Base-by-base conservation (phyloP, 495 filamentous ascomycete species). In the Melanomma pulvis-pyrius region DNA sequence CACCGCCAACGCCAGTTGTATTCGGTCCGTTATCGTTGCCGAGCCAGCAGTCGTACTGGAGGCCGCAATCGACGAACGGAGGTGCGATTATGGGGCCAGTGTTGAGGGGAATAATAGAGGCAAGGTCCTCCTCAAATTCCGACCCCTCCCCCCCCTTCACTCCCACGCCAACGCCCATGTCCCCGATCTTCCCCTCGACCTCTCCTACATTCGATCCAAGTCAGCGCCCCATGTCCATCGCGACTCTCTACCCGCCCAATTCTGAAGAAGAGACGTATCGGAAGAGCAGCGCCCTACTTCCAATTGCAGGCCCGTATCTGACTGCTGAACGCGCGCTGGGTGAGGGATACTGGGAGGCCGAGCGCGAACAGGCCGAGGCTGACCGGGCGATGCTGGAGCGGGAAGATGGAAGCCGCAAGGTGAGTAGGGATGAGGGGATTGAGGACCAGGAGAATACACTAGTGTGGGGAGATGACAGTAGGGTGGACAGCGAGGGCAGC, bases 291-390 rank as follows among this genome's bases (percentile, higher is more conserved):
- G 9, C 9, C 15, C 19, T 58, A 1, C 41, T 59, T n/a, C 9
- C 53, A 22, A 21, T 56, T 9, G 63, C 25, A n/a, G 63, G 63
- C 9, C 63, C 63, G 28, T 59, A 59, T 29, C 32, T 66, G 53
- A 59, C 24, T 12, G 44, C 63, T 4, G 63, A 59, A 6, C 9
- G 30, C 1, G 55, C 55, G 13, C 22, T 66, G 3, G 63, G 54
- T 4, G 54, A 52, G 26, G 53, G 63, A 9, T 66, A 59, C 30
- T 66, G 63, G 63, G 28, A 52, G 46, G 63, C 63, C 1, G 63
- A 66, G 54, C 22, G 29, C 2, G 53, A 66, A 30, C 63, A 66
- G 24, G 19, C 59, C 2, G 54, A 59, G 15, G 63, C 63, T 51
- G 63, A 66, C 52, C 1, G 21, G 1, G 48, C 34, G 34, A 9